These are phyloP conservation scores for Dryadomyces quercus-mongolicae DNA, from an alignment of 2,329 filamentous ascomycete genomes.

Conservation along the genomic window DNA sequence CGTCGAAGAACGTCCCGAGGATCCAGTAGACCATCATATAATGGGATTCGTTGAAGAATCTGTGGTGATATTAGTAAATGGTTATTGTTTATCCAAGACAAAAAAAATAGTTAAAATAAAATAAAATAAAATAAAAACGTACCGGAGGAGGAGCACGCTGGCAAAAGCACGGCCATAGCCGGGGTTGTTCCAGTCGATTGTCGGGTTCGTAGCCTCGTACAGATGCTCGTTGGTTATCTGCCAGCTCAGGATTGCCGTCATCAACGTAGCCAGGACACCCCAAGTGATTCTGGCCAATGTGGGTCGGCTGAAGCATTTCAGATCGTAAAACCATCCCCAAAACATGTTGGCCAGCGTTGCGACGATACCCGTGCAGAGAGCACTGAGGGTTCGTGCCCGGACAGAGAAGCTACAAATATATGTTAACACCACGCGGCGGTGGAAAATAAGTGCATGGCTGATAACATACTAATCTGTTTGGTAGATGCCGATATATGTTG, in stretches of 20 bases:
- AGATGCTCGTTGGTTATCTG: slow-evolving; percentile 33
- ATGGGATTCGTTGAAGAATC: slow-evolving; percentile 37
- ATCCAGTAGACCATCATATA: slow-evolving; percentile 41
- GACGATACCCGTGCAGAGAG: slow-evolving; percentile 31
- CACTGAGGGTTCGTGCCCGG: slow-evolving; percentile 31
- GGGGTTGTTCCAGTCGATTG: slow-evolving; percentile 31
- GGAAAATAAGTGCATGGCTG: neutral
- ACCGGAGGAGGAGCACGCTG: slow-evolving; percentile 31
- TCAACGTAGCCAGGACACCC: slow-evolving; percentile 25
- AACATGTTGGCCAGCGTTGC: slow-evolving; percentile 32
- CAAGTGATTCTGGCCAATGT: slow-evolving; percentile 30
- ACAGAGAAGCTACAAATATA: slow-evolving; percentile 28
- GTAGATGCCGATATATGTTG: slow-evolving; percentile 38
- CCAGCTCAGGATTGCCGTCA: slow-evolving; percentile 33
- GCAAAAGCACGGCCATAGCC: slow-evolving; percentile 34
- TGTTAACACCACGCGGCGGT: neutral
- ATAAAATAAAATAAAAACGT: too few relatives aligned
- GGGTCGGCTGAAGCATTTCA: slow-evolving; percentile 26
- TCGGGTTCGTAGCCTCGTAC: slow-evolving; percentile 27
- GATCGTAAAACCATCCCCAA: slow-evolving; percentile 38
- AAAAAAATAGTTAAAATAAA: too few relatives aligned
- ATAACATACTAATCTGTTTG: slow-evolving; percentile 28
- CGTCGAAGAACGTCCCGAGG: slow-evolving; percentile 36
- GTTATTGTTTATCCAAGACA: too few relatives aligned
- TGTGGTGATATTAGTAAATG: too few relatives aligned